Base-by-base conservation (phyloP, 176 grass and related monocot species). In the Oryza coarctata region DNA sequence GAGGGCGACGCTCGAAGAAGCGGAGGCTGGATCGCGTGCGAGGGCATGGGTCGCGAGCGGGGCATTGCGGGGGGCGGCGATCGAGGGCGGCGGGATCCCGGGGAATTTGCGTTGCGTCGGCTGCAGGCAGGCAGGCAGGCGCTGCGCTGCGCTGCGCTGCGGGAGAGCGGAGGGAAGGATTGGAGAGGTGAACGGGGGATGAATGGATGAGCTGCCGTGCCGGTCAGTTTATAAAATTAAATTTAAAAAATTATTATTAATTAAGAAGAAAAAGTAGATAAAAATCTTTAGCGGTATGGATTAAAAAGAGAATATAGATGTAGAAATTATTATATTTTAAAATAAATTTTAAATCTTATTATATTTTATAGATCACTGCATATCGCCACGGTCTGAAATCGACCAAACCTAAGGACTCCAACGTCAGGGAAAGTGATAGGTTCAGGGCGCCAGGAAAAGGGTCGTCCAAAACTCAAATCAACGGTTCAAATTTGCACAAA, bases 31-130 rank as follows among this genome's bases (percentile, higher is more conserved):
- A 72, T 38, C 65, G 78, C 52, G 78, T 81, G 78, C 57, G 83
- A 66, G 65, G 35, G 35, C 83, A 86, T 86, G 83, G 34, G 45
- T 89, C 87, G 82, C 71, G 41, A 85, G 57, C 57, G 57, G 78
- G 65, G 78, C 87, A 86, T 85, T 74, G 77, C 65, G 6, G 45
- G 87, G 34, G 27, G 55, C 22, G 55, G n/a, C 22, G 52, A 7
- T 33, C 22, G 49, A 8, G 13, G 2, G 2, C 22, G 55, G 55
- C 22, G 55, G 55, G 55, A 58, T 58, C 55, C 55, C 22, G 47
- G 15, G 67, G 67, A 71, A 52, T n/a, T 2, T 31, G 67, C 12
- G n/a, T 80, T 38, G 50, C 65, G 36, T 25, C 49, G 14, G 67
- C 44, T 68, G 27, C 29, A 73, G 76, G 39, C 39, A 52, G 49